Conservation (phyloP, 352 stramenopile genomes). For the Ophiocytium majus region DNA sequence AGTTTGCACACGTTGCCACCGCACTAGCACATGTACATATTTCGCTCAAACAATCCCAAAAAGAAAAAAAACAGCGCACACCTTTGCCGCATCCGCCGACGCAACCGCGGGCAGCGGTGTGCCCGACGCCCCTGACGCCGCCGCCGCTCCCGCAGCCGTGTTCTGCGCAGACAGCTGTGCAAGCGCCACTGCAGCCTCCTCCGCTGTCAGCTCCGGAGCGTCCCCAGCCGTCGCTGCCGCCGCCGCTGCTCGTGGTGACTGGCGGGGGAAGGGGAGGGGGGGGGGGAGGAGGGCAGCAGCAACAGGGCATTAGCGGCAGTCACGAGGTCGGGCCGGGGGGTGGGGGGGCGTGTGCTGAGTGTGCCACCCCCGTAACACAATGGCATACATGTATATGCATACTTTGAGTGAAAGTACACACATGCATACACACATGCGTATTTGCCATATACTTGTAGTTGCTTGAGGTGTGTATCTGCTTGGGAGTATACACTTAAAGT, state of each 20-base stretch:
- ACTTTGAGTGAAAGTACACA: too few relatives aligned
- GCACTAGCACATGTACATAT: too few relatives aligned
- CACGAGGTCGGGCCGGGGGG: not conserved
- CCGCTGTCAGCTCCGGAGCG: too few relatives aligned
- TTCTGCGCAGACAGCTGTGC: not conserved
- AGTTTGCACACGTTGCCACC: too few relatives aligned
- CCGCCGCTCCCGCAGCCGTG: not conserved
- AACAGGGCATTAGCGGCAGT: too few relatives aligned
- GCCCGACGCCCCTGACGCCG: not conserved
- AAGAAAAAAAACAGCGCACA: not conserved
- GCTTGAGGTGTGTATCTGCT: too few relatives aligned
- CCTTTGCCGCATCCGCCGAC: not conserved
- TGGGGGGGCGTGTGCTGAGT: not conserved
- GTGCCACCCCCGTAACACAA: not conserved
- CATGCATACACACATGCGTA: too few relatives aligned
- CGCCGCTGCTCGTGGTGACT: not conserved
- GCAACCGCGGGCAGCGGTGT: too few relatives aligned
- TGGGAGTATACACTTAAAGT: too few relatives aligned
- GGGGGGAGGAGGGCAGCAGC: too few relatives aligned
- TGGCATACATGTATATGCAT: too few relatives aligned
- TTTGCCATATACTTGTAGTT: too few relatives aligned
- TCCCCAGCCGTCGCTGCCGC: not conserved
- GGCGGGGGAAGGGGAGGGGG: not conserved
- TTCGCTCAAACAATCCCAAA: not conserved
- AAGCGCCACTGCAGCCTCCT: not conserved